phyloP scores from a whole-genome alignment of 2,329 filamentous ascomycete genomes.

The Endoconidiophora polonica region DNA sequence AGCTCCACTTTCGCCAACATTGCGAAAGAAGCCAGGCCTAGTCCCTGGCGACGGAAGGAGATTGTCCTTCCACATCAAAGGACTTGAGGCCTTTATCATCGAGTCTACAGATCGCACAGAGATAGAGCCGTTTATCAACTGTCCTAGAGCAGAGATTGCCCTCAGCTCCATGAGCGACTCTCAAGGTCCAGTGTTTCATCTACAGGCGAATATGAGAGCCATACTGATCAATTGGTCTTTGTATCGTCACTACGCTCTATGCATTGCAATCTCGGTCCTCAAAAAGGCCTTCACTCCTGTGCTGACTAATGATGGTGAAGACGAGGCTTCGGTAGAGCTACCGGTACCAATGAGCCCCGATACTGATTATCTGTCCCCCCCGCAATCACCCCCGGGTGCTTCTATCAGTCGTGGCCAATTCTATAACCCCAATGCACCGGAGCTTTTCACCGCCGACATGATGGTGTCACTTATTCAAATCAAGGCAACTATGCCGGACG shows the following conservation, averaged over 20 bases:
- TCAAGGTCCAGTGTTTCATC: constrained; percentile 73
- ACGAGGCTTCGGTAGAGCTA: constrained; percentile 9
- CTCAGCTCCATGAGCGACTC: constrained; percentile 73
- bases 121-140: constrained; percentile 64
- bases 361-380: constrained; percentile 23
- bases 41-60: constrained; percentile 60
- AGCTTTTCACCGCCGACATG: constrained; percentile 68
- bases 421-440: constrained; percentile 22
- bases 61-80: constrained; percentile 62
- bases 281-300: constrained; percentile 17
- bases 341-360: constrained; percentile 14
- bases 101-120: constrained; percentile 76
- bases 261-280: constrained; percentile 63
- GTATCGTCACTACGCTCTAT: constrained; percentile 79
- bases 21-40: constrained; percentile 33
- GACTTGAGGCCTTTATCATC: constrained; percentile 78
- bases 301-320: constrained; percentile 11
- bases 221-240: constrained; percentile 79
- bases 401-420: constrained; percentile 6
- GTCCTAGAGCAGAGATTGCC: constrained; percentile 76
- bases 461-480: constrained; percentile 70
- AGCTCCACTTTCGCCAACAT: constrained; percentile 19
- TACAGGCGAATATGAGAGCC: constrained; percentile 66
- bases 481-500: constrained; percentile 73
- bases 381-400: constrained; percentile 15